Conservation (phyloP, 257 asterid genomes). For the Prunella vulgaris region DNA sequence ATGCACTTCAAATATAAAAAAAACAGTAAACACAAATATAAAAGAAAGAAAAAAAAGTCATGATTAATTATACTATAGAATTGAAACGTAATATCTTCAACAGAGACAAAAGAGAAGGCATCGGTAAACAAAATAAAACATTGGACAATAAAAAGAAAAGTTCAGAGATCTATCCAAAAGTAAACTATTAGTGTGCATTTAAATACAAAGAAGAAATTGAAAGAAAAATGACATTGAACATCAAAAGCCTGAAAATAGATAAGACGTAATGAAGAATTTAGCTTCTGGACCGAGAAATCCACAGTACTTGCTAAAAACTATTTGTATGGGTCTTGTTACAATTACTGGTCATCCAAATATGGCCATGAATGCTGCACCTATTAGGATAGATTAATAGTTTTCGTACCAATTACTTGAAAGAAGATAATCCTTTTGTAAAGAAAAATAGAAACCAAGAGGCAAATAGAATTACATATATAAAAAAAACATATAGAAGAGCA, state of each 20-base stretch:
- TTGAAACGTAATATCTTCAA: not conserved
- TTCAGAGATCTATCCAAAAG: not conserved
- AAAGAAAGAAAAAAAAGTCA: not conserved
- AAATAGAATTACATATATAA: not conserved
- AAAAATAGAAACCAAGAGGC: not conserved
- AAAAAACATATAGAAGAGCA: not conserved
- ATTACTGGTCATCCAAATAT: conserved; percentile 8
- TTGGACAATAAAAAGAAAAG: not conserved
- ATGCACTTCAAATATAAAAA: conserved; percentile 13
- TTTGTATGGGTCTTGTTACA: not conserved
- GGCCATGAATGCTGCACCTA: not conserved
- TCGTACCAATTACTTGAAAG: not conserved
- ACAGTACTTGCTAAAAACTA: not conserved
- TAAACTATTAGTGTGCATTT: not conserved
- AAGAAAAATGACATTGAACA: not conserved
- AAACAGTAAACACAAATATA: not conserved
- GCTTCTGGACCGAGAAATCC: not conserved
- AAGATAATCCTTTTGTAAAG: not conserved
- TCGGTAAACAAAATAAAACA: not conserved
- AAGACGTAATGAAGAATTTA: not conserved
- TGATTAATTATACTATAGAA: not conserved
- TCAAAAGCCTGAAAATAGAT: not conserved
- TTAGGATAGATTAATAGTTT: not conserved
- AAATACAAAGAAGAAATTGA: not conserved
- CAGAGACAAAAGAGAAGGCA: not conserved